phyloP scores from a whole-genome alignment of 768 basidiomycete genomes.

The Boletus rubroflammeus region DNA sequence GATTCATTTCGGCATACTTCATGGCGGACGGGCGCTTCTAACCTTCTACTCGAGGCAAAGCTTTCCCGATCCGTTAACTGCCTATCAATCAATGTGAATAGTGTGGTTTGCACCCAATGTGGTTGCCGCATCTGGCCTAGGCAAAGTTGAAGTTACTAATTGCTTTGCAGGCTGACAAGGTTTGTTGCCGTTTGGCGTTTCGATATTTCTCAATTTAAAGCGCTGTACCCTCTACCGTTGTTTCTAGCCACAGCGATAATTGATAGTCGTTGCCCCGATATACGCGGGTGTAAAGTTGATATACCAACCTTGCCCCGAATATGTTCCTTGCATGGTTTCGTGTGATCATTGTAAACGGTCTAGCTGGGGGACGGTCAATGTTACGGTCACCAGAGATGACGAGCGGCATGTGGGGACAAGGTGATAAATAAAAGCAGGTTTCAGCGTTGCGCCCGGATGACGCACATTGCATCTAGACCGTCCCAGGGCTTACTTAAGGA shows the following conservation, averaged over 20 bases:
- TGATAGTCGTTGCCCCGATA: constrained; percentile 1
- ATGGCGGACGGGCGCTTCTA: constrained; percentile 10
- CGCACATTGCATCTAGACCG: background rate
- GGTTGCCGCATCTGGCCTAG: background rate
- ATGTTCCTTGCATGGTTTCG: background rate
- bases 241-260: constrained; percentile 1
- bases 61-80: constrained; percentile 16
- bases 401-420: background rate
- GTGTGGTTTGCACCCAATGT: constrained; percentile 1
- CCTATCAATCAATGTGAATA: background rate
- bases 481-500: background rate
- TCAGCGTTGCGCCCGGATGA: background rate
- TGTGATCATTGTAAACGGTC: background rate
- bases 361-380: background rate
- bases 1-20: constrained; percentile 29
- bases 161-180: background rate
- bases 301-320: background rate
- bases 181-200: background rate
- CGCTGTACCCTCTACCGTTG: background rate
- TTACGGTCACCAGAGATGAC: background rate
- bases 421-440: background rate
- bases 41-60: constrained; percentile 13
- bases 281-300: background rate
- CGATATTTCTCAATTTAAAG: background rate
- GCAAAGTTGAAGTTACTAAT: background rate